Conservation (phyloP, 306 rosid genomes). For the Datisca glomerata region DNA sequence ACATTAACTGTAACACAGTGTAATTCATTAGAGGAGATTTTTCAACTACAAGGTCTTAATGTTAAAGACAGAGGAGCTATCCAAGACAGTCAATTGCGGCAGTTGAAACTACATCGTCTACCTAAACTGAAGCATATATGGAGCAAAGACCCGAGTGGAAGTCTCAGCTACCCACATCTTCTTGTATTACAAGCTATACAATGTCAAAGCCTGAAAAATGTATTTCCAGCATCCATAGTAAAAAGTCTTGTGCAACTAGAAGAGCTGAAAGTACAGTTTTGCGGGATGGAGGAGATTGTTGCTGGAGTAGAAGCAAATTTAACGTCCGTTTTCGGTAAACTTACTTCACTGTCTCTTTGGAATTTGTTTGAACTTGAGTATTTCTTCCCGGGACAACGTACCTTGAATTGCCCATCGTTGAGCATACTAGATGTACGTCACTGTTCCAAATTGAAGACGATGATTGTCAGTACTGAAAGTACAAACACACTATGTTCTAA, state of each 20-base stretch:
- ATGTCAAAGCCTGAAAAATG: conserved; percentile 11
- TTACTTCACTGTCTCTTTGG: background rate
- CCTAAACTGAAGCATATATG: conserved; percentile 21
- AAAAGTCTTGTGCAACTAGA: conserved; percentile 8
- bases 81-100: conserved; percentile 3
- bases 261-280: conserved; percentile 4
- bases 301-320: background rate
- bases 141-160: conserved; percentile 11
- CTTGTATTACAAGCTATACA: background rate
- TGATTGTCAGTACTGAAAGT: background rate
- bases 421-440: conserved; percentile 1
- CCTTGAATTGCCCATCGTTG: conserved; percentile 14
- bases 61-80: background rate
- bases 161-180: conserved; percentile 5
- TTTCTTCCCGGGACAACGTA: conserved; percentile 9
- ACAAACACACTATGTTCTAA: no score
- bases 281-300: conserved; percentile 16
- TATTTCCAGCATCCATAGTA: conserved; percentile 12
- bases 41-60: background rate
- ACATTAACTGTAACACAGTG: conserved; percentile 11
- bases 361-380: background rate
- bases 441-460: background rate
- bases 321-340: background rate
- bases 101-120: conserved; percentile 9
- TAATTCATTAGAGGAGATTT: conserved; percentile 1